A percentile compares a stretch with the other conserved stretches of the same genome.
Conservation (phyloP, 306 rosid genomes). For the Sesbania bispinosa region DNA sequence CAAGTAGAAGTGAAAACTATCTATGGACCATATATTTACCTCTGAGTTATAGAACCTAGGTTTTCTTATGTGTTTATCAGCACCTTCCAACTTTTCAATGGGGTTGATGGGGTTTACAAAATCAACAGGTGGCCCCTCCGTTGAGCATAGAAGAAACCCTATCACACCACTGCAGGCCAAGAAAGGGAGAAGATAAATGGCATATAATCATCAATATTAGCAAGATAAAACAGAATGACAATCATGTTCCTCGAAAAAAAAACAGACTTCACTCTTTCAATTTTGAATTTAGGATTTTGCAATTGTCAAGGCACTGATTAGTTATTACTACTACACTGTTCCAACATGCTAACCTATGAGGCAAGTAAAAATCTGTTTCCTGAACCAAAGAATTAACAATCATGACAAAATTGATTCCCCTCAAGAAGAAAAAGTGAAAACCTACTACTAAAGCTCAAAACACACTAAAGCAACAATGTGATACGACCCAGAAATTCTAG, state of each 20-base stretch:
- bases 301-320: not conserved
- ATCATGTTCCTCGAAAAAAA: not conserved
- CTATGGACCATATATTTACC: conserved; percentile 34
- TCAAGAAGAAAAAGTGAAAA: not conserved
- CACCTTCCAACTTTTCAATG: conserved; percentile 83
- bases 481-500: not conserved
- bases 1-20: not conserved
- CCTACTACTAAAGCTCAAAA: not conserved
- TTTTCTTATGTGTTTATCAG: conserved; percentile 65
- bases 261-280: not conserved
- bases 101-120: conserved; percentile 81
- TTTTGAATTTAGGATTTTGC: conserved; percentile 2
- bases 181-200: not conserved
- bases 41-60: conserved; percentile 87
- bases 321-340: not conserved
- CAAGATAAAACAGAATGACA: not conserved
- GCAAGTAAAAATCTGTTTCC: not conserved
- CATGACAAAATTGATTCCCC: not conserved
- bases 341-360: not conserved
- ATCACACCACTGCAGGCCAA: conserved; percentile 74
- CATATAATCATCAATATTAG: not conserved
- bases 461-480: not conserved
- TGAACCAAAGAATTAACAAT: not conserved
- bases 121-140: conserved; percentile 84
- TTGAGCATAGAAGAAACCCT: conserved; percentile 85